Evolutionary conservation across 345 rosid species (phyloP), one percentile per base, ranked within the genome.

Genomic region (Melaleuca quinquenervia): DNA sequence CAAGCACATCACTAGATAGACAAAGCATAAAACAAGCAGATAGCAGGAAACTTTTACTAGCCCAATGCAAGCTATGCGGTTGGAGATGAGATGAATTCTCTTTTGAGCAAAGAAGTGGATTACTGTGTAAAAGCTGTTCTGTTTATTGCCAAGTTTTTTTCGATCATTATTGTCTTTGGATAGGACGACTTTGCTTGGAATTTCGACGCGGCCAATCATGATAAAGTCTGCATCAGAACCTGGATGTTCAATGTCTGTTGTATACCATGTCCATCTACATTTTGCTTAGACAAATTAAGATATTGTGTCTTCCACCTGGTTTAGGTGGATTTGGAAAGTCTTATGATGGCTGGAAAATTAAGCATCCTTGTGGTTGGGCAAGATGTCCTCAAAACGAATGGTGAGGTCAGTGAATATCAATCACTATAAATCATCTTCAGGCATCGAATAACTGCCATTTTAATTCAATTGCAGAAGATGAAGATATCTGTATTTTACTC

Each of bases 251-350:
- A 70, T 70, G 36, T 8, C 80, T 1, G 5, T 36, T 3, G 1
- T 32, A 0, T 70, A 18, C 48, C 48, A 9, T 36, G 70, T 36
- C 80, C 26, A 36, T 36, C 48, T 70, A 13, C 80, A 32, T 1
- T 70, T 45, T 70, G 48, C 80, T 70, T 70, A 18, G 48, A 70
- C 48, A 18, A 18, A 70, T 26, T 36, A 70, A 70, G 62, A 83
- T 41, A 18, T 64, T 50, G 32, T 21, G 60, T 32, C 58, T 83
- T 82, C 51, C 22, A 52, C 32, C 83, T 83, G 55, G 36, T 15
- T 86, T 90, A 93, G 95, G 93, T 92, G 89, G 94, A 93, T 86
- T 90, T 92, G 90, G 96, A 94, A 89, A 93, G 85, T 90, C 88
- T 93, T 53, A 88, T 91, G 90, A 90, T 93, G 94, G 44, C 88